Evolutionary conservation across 2,329 filamentous ascomycete genomes (phyloP).

Genomic region (Mariannaea sp.): DNA sequence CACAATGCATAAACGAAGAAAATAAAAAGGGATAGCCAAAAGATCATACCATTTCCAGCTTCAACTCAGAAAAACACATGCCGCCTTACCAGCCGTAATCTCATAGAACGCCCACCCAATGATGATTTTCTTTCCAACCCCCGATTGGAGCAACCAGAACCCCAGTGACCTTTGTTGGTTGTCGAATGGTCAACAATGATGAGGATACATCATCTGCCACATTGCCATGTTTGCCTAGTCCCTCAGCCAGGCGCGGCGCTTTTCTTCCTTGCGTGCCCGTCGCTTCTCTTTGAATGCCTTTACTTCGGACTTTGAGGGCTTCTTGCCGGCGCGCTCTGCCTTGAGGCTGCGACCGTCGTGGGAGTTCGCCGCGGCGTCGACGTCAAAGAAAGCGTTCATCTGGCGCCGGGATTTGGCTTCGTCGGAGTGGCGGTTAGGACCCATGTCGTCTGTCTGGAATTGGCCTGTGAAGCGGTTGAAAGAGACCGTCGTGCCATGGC

Average conservation of each 20-base stretch:
- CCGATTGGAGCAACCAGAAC: conserved; percentile 1
- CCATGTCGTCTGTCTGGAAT: conserved; percentile 72
- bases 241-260: conserved; percentile 85
- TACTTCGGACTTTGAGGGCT: conserved; percentile 81
- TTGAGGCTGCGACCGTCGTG: conserved; percentile 91
- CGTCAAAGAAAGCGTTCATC: conserved; percentile 94
- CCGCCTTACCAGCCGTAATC: conserved; percentile 6
- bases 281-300: conserved; percentile 92
- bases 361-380: conserved; percentile 88
- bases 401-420: conserved; percentile 86
- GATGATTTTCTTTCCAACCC: conserved; percentile 11
- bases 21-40: not conserved
- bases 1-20: conserved; percentile 11
- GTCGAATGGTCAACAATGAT: not conserved
- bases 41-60: not conserved
- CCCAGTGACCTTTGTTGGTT: not conserved
- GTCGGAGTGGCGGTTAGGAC: conserved; percentile 78
- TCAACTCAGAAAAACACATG: conserved; percentile 12
- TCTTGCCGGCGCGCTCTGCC: conserved; percentile 86
- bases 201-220: not conserved
- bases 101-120: conserved; percentile 29
- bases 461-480: conserved; percentile 92
- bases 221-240: conserved; percentile 61
- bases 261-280: conserved; percentile 89
- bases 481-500: conserved; percentile 71